Percentiles rank a stretch among this genome's conserved stretches.
Conservation (phyloP, 768 basidiomycete genomes). For the Baorangia bicolor region DNA sequence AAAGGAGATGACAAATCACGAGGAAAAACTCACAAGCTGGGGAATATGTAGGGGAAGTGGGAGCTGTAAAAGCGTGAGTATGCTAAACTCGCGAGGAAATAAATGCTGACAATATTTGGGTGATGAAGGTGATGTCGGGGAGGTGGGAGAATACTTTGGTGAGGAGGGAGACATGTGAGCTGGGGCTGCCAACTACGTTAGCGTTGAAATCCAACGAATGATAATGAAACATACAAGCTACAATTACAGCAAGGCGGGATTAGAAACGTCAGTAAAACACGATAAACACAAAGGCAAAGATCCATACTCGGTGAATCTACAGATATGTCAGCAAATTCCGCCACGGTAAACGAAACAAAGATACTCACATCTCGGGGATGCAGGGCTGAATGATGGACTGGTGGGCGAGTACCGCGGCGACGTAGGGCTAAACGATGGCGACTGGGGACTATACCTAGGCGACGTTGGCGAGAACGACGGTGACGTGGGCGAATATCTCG, state of each 20-base stretch:
- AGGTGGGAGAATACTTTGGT: constrained; percentile 92
- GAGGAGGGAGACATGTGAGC: constrained; percentile 86
- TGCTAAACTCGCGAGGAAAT: background rate
- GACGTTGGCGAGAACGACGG: constrained; percentile 86
- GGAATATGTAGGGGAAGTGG: constrained; percentile 85
- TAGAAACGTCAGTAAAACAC: constrained; percentile 24
- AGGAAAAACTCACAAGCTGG: constrained; percentile 67
- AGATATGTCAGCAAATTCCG: background rate
- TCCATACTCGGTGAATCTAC: constrained; percentile 80
- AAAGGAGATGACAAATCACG: background rate
- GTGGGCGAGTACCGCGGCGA: constrained; percentile 89
- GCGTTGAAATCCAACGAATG: background rate
- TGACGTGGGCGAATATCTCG: constrained; percentile 82
- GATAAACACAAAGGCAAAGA: constrained; percentile 2
- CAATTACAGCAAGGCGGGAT: constrained; percentile 1
- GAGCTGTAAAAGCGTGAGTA: constrained; percentile 48
- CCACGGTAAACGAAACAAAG: background rate
- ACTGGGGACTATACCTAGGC: constrained; percentile 83
- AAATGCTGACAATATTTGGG: constrained; percentile 81
- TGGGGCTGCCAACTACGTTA: constrained; percentile 49
- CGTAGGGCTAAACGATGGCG: constrained; percentile 87
- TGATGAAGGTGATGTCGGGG: constrained; percentile 87
- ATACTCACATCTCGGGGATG: constrained; percentile 84
- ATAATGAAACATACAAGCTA: constrained; percentile 59
- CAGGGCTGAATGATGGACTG: constrained; percentile 87